phyloP scores from a whole-genome alignment of 441 rosid genomes.

The Sinapis alba region DNA sequence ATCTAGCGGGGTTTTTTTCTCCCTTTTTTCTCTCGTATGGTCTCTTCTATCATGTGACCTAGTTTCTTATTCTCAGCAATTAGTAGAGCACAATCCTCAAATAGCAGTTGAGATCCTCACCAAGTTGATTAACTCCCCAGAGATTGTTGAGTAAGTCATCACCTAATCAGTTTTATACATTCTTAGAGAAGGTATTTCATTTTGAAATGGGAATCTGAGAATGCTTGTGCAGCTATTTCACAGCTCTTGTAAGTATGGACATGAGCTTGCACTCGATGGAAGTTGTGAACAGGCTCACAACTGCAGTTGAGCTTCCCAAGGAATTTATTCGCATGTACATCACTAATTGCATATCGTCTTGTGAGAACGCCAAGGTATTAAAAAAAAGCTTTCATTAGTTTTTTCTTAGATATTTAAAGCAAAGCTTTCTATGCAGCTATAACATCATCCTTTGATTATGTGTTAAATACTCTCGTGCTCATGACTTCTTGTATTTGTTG shows the following conservation, averaged over 20 bases:
- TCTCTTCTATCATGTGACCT: conserved; percentile 30
- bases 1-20: neutral
- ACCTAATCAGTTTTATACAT: conserved; percentile 4
- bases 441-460: neutral
- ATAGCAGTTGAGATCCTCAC: conserved; percentile 95
- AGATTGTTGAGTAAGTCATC: conserved; percentile 80
- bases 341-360: conserved; percentile 93
- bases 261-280: conserved; percentile 99
- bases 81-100: conserved; percentile 94
- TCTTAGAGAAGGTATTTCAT: neutral
- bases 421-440: conserved; percentile 4
- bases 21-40: neutral
- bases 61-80: conserved; percentile 63
- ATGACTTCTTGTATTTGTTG: conserved; percentile 8
- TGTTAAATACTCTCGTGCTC: conserved; percentile 5
- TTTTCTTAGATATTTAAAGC: neutral
- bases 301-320: conserved; percentile 90
- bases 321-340: conserved; percentile 90
- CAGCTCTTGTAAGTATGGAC: conserved; percentile 92
- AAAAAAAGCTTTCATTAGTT: conserved; percentile 26
- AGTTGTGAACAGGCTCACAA: conserved; percentile 97
- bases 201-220: conserved; percentile 18
- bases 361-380: conserved; percentile 88
- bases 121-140: conserved; percentile 83
- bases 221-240: conserved; percentile 67